phyloP scores from a whole-genome alignment of 257 asterid genomes.

The Solanum pimpinellifolium region DNA sequence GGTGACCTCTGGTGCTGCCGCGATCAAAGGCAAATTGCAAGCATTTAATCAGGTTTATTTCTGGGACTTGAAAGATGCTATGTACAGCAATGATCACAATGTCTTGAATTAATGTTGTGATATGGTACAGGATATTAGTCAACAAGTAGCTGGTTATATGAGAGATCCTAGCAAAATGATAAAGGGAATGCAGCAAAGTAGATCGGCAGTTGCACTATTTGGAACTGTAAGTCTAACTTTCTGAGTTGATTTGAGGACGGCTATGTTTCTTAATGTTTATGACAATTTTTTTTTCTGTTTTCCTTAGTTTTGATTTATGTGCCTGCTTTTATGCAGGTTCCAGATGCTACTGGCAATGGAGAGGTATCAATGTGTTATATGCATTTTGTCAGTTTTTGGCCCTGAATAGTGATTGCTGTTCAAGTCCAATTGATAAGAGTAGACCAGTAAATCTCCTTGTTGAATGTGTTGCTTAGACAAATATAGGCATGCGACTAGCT shows the following conservation, averaged over 20 bases:
- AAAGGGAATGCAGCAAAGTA: conserved; percentile 86
- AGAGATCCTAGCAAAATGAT: conserved; percentile 95
- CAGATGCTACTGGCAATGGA: conserved; percentile 25
- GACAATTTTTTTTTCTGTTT: neutral
- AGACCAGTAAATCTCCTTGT: neutral
- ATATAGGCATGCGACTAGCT: neutral
- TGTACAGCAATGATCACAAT: neutral
- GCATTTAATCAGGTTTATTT: conserved; percentile 89
- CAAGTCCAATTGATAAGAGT: neutral
- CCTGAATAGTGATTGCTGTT: neutral
- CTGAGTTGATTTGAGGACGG: neutral
- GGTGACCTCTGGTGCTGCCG: conserved; percentile 94
- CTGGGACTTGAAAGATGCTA: neutral
- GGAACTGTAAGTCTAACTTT: conserved; percentile 59
- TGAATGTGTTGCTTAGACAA: neutral
- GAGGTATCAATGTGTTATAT: conserved; percentile 35
- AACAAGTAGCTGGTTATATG: conserved; percentile 86
- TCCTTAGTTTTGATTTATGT: neutral
- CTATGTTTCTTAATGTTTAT: neutral
- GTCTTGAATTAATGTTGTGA: neutral
- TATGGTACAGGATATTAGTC: conserved; percentile 62
- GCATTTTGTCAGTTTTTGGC: neutral
- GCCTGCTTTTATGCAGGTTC: conserved; percentile 35
- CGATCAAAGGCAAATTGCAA: conserved; percentile 75
- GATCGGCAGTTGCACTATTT: conserved; percentile 62